Evolutionary conservation across 2,329 filamentous ascomycete genomes (phyloP).

Genomic region (Uncinocarpus reesii): DNA sequence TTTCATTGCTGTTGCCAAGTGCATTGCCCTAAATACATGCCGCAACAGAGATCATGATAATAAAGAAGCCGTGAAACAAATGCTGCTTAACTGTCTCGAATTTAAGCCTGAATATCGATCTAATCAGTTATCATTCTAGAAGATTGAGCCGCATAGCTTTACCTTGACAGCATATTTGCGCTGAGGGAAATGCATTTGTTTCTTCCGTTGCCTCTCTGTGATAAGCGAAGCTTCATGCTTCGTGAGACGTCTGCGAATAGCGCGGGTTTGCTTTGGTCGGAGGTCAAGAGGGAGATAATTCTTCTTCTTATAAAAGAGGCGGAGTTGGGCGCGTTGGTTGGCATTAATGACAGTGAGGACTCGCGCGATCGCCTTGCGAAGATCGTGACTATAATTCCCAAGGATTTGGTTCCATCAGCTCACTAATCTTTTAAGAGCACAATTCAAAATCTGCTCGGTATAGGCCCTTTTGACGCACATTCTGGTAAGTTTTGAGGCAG

Average conservation of each 20-base stretch:
- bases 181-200: constrained; percentile 89
- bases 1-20: constrained; percentile 6
- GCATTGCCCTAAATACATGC: constrained; percentile 10
- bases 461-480: constrained; percentile 57
- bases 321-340: constrained; percentile 96
- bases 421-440: neutral
- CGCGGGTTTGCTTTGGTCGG: constrained; percentile 95
- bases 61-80: neutral
- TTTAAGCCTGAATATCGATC: constrained; percentile 3
- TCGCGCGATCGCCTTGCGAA: constrained; percentile 98
- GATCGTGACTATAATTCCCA: constrained; percentile 62
- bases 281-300: constrained; percentile 98
- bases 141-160: constrained; percentile 24
- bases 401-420: neutral
- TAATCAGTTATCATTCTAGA: neutral
- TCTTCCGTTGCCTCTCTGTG: constrained; percentile 96
- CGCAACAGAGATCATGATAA: constrained; percentile 10
- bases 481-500: constrained; percentile 90
- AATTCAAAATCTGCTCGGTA: neutral
- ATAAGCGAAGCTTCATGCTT: constrained; percentile 75
- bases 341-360: constrained; percentile 99
- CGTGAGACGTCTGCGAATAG: constrained; percentile 89
- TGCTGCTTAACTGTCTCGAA: neutral
- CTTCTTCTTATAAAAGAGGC: constrained; percentile 99
- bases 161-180: constrained; percentile 99